Evolutionary conservation across 768 basidiomycete species (phyloP).

Genomic region (Lactarius hatsudake): DNA sequence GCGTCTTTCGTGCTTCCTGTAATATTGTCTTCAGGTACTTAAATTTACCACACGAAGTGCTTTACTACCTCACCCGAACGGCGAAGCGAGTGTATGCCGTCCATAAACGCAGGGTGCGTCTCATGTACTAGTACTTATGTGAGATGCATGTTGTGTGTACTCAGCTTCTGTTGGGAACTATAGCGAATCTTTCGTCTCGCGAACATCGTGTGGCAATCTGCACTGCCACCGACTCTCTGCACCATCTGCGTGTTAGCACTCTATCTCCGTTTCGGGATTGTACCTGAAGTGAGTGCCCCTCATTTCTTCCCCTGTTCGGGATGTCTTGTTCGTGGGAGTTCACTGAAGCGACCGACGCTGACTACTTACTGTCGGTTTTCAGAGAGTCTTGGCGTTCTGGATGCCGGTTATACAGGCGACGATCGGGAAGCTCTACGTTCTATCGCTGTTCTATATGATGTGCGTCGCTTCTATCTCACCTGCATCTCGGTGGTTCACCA

Average conservation of each 20-base stretch:
- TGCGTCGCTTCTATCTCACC: not conserved
- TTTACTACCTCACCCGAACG: not conserved
- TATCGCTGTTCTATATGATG: conserved; percentile 17
- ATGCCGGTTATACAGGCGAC: not conserved
- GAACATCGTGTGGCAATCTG: conserved; percentile 11
- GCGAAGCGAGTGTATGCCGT: not conserved
- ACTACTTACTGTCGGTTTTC: not conserved
- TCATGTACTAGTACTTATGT: not conserved
- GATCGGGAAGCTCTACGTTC: conserved; percentile 21
- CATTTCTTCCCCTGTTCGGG: not conserved
- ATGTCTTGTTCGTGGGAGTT: not conserved
- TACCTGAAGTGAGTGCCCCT: not conserved
- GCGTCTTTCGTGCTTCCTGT: not conserved
- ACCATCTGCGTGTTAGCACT: not conserved
- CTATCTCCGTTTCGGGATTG: not conserved
- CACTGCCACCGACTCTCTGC: conserved; percentile 14
- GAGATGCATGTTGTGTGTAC: not conserved
- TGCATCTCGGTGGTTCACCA: not conserved
- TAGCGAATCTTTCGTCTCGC: conserved; percentile 12
- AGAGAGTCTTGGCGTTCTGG: conserved; percentile 6
- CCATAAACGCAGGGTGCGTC: conserved; percentile 12
- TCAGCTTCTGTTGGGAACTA: not conserved
- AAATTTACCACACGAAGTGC: not conserved
- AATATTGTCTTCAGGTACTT: not conserved
- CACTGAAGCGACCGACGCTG: not conserved